Conservation (phyloP, 345 rosid genomes). For the Syzygium jambos region DNA sequence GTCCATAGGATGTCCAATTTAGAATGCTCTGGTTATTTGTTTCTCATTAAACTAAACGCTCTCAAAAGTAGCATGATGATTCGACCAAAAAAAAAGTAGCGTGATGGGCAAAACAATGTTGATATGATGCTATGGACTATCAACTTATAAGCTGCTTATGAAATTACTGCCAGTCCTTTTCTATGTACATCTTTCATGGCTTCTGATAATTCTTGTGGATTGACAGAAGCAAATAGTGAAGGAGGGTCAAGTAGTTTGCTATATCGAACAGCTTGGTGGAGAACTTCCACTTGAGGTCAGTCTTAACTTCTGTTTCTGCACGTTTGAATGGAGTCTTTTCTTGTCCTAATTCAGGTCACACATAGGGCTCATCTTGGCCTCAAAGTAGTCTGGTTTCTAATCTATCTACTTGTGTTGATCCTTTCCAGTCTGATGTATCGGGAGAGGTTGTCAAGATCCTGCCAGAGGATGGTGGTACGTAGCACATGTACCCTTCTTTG, state of each 20-base stretch:
- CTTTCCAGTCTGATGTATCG: slow-evolving; percentile 63
- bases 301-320: background rate
- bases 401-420: background rate
- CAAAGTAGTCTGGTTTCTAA: background rate
- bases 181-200: background rate
- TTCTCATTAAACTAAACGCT: background rate
- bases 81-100: background rate
- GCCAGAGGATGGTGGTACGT: slow-evolving; percentile 71
- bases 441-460: slow-evolving; percentile 79
- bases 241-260: slow-evolving; percentile 90
- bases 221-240: slow-evolving; percentile 77
- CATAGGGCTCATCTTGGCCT: background rate
- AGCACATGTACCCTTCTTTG: background rate
- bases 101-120: background rate
- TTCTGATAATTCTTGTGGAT: slow-evolving; percentile 5
- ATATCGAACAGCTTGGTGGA: slow-evolving; percentile 76
- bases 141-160: background rate
- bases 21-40: background rate
- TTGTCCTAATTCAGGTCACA: background rate
- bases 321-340: background rate
- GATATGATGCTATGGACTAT: background rate
- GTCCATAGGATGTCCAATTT: background rate
- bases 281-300: slow-evolving; percentile 72
- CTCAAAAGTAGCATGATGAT: background rate
- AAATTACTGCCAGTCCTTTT: background rate